These are phyloP conservation scores for Myxozyma kluyveri DNA, from an alignment of 805 yeast species.

Conservation along the genomic window DNA sequence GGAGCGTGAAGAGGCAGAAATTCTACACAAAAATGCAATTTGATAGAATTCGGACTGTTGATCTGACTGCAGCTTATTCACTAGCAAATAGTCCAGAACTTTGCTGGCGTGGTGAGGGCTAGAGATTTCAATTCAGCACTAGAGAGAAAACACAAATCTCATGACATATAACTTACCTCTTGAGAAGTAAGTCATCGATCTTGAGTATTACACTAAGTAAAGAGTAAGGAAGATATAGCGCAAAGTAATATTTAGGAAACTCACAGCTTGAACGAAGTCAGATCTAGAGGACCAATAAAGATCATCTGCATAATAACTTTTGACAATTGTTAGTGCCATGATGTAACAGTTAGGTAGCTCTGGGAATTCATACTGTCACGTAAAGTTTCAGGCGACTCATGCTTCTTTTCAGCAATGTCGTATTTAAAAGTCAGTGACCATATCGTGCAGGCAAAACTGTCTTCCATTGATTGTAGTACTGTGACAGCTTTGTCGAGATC, in stretches of 20 bases:
- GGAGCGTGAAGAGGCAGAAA: neutral
- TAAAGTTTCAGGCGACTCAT: slow-evolving; percentile 8
- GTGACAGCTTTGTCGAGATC: slow-evolving; percentile 9
- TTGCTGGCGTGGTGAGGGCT: slow-evolving; percentile 9
- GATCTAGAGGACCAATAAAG: slow-evolving; percentile 9
- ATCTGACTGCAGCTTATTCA: slow-evolving; percentile 9
- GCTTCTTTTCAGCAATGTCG: slow-evolving; percentile 8
- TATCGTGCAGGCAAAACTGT: slow-evolving; percentile 15
- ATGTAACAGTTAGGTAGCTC: too few relatives aligned
- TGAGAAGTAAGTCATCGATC: neutral
- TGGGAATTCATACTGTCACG: slow-evolving; percentile 10
- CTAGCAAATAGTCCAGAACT: slow-evolving; percentile 15
- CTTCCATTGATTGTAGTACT: slow-evolving; percentile 14
- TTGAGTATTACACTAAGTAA: too few relatives aligned
- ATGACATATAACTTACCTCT: neutral
- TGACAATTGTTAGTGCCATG: neutral
- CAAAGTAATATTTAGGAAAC: too few relatives aligned
- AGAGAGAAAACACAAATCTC: too few relatives aligned
- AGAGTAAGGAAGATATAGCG: too few relatives aligned
- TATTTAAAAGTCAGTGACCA: slow-evolving; percentile 14
- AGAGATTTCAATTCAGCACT: too few relatives aligned
- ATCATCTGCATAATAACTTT: slow-evolving; percentile 25
- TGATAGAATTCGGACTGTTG: slow-evolving; percentile 11
- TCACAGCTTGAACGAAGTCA: slow-evolving; percentile 9
- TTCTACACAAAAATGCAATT: slow-evolving; percentile 1